Percentiles rank a stretch among this genome's conserved stretches.
Evolutionary conservation across 2,329 filamentous ascomycete genomes (phyloP).

Genomic region (Sclerotinia borealis): DNA sequence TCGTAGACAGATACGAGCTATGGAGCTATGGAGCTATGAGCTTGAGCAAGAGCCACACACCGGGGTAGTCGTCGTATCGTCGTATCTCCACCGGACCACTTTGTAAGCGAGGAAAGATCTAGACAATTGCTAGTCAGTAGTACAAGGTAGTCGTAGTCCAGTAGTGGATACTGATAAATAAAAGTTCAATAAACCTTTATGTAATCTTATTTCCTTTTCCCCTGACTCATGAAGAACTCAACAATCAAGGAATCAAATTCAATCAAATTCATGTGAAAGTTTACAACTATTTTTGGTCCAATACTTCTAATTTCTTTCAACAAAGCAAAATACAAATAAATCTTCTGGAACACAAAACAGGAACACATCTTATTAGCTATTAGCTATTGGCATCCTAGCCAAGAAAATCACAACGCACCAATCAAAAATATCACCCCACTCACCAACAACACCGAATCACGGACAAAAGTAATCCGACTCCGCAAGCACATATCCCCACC

Average conservation of each 20-base stretch:
- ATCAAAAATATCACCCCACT: not conserved
- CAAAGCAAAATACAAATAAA: not conserved
- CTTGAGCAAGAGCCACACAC: slow-evolving; percentile 3
- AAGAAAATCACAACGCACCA: not conserved
- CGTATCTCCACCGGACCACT: not conserved
- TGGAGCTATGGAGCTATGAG: too few species aligned
- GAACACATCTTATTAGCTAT: too few species aligned
- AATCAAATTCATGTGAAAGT: not conserved
- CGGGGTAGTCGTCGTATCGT: too few species aligned
- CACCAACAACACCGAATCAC: too few species aligned
- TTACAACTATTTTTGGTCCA: not conserved
- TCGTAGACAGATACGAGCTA: not conserved
- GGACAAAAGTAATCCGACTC: slow-evolving; percentile 5
- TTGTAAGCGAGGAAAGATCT: not conserved
- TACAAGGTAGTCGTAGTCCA: too few species aligned
- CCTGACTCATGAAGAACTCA: not conserved
- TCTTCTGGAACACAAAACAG: too few species aligned
- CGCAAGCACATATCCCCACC: not conserved
- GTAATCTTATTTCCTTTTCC: not conserved
- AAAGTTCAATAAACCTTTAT: not conserved
- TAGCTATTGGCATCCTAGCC: too few species aligned
- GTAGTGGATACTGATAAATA: not conserved
- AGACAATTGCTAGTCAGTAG: too few species aligned
- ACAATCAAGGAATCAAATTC: not conserved
- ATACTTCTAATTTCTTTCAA: not conserved